These are phyloP conservation scores for Pseudogymnoascus sp. DNA, from an alignment of 2,329 filamentous ascomycete species.

Conservation along the genomic window DNA sequence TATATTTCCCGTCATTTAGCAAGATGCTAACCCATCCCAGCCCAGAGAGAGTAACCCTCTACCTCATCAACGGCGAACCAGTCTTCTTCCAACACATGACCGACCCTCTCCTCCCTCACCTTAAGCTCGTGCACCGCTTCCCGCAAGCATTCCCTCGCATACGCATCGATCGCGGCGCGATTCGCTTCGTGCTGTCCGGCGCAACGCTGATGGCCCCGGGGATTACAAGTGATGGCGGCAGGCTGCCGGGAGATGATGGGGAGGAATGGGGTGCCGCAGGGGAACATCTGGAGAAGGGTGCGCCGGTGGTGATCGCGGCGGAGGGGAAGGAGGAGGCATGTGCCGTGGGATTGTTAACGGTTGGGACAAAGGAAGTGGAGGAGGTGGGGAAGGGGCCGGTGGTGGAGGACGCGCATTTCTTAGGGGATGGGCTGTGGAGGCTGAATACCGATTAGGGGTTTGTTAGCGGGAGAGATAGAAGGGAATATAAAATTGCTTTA, in stretches of 20 bases:
- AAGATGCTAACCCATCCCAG: conserved; percentile 30
- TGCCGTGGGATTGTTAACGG: conserved; percentile 75
- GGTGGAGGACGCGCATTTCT: conserved; percentile 86
- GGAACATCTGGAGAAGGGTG: conserved; percentile 68
- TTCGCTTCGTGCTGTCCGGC: conserved; percentile 89
- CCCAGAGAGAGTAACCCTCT: conserved; percentile 82
- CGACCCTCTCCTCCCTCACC: conserved; percentile 75
- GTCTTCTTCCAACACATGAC: conserved; percentile 83
- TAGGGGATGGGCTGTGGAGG: conserved; percentile 90
- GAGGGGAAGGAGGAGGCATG: conserved; percentile 93
- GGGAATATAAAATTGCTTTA: background rate
- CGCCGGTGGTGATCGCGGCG: conserved; percentile 80
- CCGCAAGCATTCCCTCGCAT: conserved; percentile 76
- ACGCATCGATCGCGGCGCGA: conserved; percentile 89
- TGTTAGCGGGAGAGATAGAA: background rate
- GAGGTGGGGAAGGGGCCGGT: conserved; percentile 89
- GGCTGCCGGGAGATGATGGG: conserved; percentile 51
- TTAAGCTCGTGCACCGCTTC: conserved; percentile 83
- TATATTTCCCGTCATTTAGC: no score
- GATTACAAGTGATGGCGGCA: conserved; percentile 73
- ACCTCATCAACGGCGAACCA: conserved; percentile 68
- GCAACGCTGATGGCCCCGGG: conserved; percentile 96
- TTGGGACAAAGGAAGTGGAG: conserved; percentile 86
- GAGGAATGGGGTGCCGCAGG: conserved; percentile 36
- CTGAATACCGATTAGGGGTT: conserved; percentile 23